Percentiles rank a stretch among this genome's conserved stretches.
These are phyloP conservation scores for Ceratocystis albifundus DNA, from an alignment of 2,329 filamentous ascomycete species.

Conservation along the genomic window DNA sequence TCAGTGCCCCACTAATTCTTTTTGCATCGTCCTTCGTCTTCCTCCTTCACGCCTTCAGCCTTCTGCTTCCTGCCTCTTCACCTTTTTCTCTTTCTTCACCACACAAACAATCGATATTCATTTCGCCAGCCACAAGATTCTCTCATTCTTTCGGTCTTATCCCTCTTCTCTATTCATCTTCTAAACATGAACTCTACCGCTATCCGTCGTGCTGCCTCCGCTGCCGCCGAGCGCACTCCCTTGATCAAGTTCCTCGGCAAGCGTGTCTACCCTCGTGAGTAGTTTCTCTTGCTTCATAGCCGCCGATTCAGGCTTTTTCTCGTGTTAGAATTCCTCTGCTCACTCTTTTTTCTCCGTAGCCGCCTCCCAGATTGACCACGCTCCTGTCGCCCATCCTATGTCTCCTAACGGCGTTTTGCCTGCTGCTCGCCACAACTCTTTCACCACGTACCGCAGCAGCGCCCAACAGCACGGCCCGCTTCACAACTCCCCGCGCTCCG, in stretches of 20 bases:
- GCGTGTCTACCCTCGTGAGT: slow-evolving; percentile 47
- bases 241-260: slow-evolving; percentile 53
- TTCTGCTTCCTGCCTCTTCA: neutral
- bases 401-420: slow-evolving; percentile 56
- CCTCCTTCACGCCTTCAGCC: neutral
- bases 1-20: slow-evolving; percentile 6
- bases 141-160: neutral
- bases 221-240: slow-evolving; percentile 48
- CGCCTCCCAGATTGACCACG: slow-evolving; percentile 51
- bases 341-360: slow-evolving; percentile 37
- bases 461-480: slow-evolving; percentile 69
- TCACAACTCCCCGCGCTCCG: slow-evolving; percentile 43
- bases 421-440: slow-evolving; percentile 45
- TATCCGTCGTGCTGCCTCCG: slow-evolving; percentile 42
- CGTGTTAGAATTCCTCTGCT: neutral
- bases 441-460: slow-evolving; percentile 66
- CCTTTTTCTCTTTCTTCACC: neutral
- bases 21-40: neutral
- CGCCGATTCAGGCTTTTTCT: neutral
- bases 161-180: neutral
- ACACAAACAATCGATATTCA: neutral
- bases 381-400: slow-evolving; percentile 60
- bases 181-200: slow-evolving; percentile 44
- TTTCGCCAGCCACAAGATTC: neutral
- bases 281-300: neutral